Evolutionary conservation across 306 rosid species (phyloP).

Genomic region (Heteromeles arbutifolia): DNA sequence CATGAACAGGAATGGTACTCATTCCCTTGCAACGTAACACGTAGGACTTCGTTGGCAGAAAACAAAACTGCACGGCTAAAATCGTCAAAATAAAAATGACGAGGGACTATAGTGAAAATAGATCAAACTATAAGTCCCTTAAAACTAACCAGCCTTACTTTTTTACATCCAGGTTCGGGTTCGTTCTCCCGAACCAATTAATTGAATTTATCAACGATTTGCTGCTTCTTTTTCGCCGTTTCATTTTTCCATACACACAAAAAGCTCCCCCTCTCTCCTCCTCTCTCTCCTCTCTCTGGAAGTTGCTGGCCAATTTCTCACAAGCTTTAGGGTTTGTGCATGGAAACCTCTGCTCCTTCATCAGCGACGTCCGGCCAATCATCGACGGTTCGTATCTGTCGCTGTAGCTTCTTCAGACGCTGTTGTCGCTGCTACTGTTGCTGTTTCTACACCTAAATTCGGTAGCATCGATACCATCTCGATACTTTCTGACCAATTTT

Average conservation of each 20-base stretch:
- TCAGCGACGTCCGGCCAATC: conserved; percentile 4
- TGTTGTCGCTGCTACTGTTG: conserved; percentile 80
- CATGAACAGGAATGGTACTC: no score
- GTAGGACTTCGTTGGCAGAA: no score
- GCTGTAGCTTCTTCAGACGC: conserved; percentile 32
- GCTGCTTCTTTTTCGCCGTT: not conserved
- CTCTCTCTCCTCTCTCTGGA: not conserved
- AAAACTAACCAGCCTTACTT: not conserved
- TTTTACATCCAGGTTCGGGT: not conserved
- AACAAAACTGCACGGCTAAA: not conserved
- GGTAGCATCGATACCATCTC: not conserved
- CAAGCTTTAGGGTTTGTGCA: not conserved
- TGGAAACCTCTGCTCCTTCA: conserved; percentile 40
- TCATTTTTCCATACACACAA: not conserved
- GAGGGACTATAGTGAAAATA: not conserved
- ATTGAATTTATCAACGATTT: not conserved
- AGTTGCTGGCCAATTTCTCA: not conserved
- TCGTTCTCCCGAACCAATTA: not conserved
- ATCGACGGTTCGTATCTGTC: conserved; percentile 29
- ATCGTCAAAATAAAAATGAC: not conserved
- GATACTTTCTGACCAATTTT: not conserved
- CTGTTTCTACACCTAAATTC: conserved; percentile 37
- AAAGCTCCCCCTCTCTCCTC: not conserved
- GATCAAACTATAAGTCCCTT: not conserved
- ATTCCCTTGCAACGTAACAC: no score